A percentile compares a stretch with the other conserved stretches of the same genome.
Conservation (phyloP, 208 protist species). For the Crithidia expoeki region DNA sequence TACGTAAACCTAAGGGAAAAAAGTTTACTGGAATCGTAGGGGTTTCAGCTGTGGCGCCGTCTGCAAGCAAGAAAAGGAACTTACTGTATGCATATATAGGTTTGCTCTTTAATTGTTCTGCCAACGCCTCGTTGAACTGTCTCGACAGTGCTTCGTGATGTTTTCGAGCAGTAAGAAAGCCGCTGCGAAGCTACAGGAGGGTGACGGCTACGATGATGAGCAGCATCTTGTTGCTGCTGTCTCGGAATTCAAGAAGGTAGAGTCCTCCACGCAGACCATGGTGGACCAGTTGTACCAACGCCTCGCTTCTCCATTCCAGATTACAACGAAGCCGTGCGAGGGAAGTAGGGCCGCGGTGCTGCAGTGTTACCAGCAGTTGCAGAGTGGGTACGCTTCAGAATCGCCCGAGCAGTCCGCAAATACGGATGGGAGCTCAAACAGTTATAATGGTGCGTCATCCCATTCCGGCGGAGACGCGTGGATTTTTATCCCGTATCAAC, state of each 20-base stretch:
- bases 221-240: conserved; percentile 72
- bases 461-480: conserved; percentile 5
- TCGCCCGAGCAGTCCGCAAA: not conserved
- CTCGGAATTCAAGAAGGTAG: conserved; percentile 67
- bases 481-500: conserved; percentile 40
- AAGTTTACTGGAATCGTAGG: no score
- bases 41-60: no score
- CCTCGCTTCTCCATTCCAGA: conserved; percentile 75
- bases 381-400: conserved; percentile 7
- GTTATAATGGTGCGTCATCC: not conserved
- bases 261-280: conserved; percentile 54
- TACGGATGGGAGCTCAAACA: not conserved
- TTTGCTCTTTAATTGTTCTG: not conserved
- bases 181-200: conserved; percentile 7
- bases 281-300: conserved; percentile 63
- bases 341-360: conserved; percentile 44
- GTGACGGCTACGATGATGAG: conserved; percentile 43
- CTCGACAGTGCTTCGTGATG: conserved; percentile 10
- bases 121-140: no score
- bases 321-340: conserved; percentile 73
- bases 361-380: conserved; percentile 63
- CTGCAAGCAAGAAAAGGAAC: not conserved
- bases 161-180: conserved; percentile 19
- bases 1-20: not conserved
- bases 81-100: no score